Evolutionary conservation across 2,329 filamentous ascomycete species (phyloP).

Genomic region (Exophiala sideris): DNA sequence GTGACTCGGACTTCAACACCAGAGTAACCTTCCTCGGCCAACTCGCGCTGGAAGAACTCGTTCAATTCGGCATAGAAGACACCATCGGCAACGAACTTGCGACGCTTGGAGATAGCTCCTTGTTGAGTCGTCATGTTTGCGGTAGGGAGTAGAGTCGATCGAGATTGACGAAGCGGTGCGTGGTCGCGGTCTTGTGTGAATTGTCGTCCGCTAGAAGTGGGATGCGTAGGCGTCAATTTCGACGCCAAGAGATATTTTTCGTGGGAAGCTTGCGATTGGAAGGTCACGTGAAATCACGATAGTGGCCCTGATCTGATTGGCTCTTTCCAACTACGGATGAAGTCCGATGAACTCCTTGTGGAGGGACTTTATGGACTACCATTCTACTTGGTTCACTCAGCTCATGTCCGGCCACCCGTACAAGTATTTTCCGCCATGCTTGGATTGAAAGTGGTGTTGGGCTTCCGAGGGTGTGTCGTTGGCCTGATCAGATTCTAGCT

Average conservation of each 20-base stretch:
- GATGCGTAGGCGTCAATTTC: constrained; percentile 2
- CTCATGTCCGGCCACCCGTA: too few relatives aligned
- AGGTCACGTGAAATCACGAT: neutral
- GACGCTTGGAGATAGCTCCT: constrained; percentile 52
- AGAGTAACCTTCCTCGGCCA: constrained; percentile 99
- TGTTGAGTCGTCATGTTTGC: constrained; percentile 47
- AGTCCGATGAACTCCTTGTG: too few relatives aligned
- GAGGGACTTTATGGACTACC: too few relatives aligned
- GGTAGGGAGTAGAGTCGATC: constrained; percentile 1
- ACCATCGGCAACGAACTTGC: constrained; percentile 90
- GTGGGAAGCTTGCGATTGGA: neutral
- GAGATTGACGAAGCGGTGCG: neutral
- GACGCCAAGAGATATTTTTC: constrained; percentile 16
- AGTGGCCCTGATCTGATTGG: neutral
- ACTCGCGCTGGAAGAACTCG: constrained; percentile 99
- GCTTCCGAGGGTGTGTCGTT: too few relatives aligned
- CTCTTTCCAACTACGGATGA: neutral
- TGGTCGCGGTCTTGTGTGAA: constrained; percentile 1
- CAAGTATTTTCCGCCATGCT: too few relatives aligned
- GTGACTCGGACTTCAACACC: constrained; percentile 99
- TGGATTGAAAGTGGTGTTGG: too few relatives aligned
- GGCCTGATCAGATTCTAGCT: too few relatives aligned
- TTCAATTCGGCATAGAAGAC: constrained; percentile 99
- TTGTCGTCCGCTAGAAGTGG: neutral
- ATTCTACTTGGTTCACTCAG: too few relatives aligned